Evolutionary conservation across 148 eudicot genomes (phyloP), one percentile per base, ranked within the genome.

Genomic region (Camellia granthamiana): DNA sequence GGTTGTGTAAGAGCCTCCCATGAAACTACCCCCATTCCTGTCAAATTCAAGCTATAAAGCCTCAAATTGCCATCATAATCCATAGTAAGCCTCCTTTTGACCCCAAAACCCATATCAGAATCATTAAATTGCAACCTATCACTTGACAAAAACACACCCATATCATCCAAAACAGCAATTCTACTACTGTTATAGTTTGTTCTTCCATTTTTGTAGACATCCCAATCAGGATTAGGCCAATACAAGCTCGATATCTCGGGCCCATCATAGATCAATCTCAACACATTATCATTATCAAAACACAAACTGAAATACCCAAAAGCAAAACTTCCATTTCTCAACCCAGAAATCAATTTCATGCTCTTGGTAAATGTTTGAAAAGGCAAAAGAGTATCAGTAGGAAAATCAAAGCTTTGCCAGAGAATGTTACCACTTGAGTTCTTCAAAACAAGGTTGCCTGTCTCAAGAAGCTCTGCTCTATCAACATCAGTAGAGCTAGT

Each of bases 361-460:
- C 47, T 79, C 82, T 86, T 88, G 55, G 87, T 90, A 43, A 90
- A 83, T 5, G 16, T 14, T 59, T 87, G 88, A 71, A 60, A 64
- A 76, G 92, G 90, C 63, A 88, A 77, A 41, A 88, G 84, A 18
- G 93, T 89, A 77, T 90, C 88, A 49, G 89, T 89, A n/a, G 94
- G 94, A 67, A 77, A 86, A 87, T 91, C 94, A 79, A 86, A 89
- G 75, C 91, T 91, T 75, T 89, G 89, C 94, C 89, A 89, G 60
- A 88, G 74, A 65, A 87, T 64, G 0, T 82, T 75, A 69, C 87
- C 91, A 61, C 30, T 14, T 6, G 77, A 59, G 72, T 85, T 76
- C 54, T 61, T 79, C 11, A 90, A 52, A 30, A 87, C 90, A 38
- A 90, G 91, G 63, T 90, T 90, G 0, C 93, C 93, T 1, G 85